Evolutionary conservation across 805 yeast genomes (phyloP), one percentile per base, ranked within the genome.

Genomic region (Helenozyma rhizophorensis): DNA sequence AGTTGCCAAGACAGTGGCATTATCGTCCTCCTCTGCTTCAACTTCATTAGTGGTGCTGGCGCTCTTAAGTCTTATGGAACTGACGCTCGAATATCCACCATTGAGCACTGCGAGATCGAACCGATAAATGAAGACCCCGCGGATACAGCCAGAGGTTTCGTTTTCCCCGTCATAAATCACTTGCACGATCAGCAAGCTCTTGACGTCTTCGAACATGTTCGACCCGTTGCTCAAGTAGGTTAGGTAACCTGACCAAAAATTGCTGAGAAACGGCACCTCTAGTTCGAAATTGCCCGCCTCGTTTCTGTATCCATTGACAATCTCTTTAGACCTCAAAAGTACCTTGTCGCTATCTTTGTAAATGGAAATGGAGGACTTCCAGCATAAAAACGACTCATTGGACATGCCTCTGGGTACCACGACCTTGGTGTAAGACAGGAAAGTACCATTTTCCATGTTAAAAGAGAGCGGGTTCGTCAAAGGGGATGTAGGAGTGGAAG

Each of bases 161-260:
- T 37, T 38, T 2, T 41, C 26, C 17, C 50, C 50, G 18, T 53
- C 58, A 41, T 51, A 55, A 5, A 65, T 40, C 6, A 53, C 39
- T 40, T 66, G 72, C 21, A 55, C 47, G 5, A 65, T 48, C 13
- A 47, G 33, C 22, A 65, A 43, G 23, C 48, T 35, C 14, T 42
- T 28, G 23, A 49, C 34, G 26, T 44, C 50, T 3, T 40, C 28
- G 34, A 21, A 33, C 15, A 42, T 42, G 18, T 32, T 36, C 16
- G 39, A 40, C 4, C 71, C 71, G 42, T 62, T 62, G 29, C 49
- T 39, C 27, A 63, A 42, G 33, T 50, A 63, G 10, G 61, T 45
- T 14, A 67, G 44, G 38, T 56, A 62, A 1, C 72, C 72, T 1
- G 58, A 47, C 60, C 68, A 60, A 40, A 66, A 67, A 14, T 47